Percentiles rank a stretch among this genome's conserved stretches.
phyloP scores from a whole-genome alignment of 345 rosid genomes.

The Leavenworthia alabamica region DNA sequence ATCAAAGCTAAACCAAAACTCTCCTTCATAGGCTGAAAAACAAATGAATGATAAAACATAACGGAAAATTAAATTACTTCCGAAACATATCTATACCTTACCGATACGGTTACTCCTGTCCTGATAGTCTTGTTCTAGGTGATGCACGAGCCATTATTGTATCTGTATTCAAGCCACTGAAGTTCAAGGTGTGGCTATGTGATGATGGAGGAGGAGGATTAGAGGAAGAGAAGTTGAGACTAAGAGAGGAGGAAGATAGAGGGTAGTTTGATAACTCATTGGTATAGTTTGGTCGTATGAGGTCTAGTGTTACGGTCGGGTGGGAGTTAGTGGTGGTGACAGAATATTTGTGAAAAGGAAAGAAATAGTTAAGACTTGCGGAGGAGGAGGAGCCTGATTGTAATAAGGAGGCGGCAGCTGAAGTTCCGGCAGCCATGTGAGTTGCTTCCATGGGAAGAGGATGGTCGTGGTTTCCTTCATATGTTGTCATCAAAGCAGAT shows the following conservation, averaged over 20 bases:
- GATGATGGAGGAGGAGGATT: conserved; percentile 18
- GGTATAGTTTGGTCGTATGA: conserved; percentile 35
- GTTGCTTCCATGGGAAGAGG: conserved; percentile 39
- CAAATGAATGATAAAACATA: background rate
- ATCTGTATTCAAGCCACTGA: conserved; percentile 19
- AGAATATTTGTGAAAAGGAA: conserved; percentile 34
- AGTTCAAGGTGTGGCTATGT: conserved; percentile 17
- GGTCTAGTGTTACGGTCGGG: conserved; percentile 66
- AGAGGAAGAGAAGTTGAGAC: conserved; percentile 36
- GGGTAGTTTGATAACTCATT: conserved; percentile 24
- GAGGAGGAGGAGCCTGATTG: conserved; percentile 32
- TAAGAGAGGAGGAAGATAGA: conserved; percentile 24
- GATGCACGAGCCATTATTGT: conserved; percentile 13
- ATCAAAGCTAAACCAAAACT: background rate
- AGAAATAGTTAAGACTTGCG: conserved; percentile 14
- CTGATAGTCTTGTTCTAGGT: conserved; percentile 14
- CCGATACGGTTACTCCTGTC: background rate
- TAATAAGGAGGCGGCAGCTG: conserved; percentile 37
- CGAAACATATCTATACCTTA: background rate
- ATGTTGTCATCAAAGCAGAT: conserved; percentile 32
- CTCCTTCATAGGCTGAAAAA: background rate
- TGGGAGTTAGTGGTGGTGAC: conserved; percentile 45
- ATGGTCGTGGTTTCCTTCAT: conserved; percentile 43
- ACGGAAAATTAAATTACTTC: background rate
- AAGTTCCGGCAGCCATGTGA: conserved; percentile 41